Percentiles rank a stretch among this genome's conserved stretches.
phyloP scores from a whole-genome alignment of 2,329 filamentous ascomycete species.

The Epichloe elymi region DNA sequence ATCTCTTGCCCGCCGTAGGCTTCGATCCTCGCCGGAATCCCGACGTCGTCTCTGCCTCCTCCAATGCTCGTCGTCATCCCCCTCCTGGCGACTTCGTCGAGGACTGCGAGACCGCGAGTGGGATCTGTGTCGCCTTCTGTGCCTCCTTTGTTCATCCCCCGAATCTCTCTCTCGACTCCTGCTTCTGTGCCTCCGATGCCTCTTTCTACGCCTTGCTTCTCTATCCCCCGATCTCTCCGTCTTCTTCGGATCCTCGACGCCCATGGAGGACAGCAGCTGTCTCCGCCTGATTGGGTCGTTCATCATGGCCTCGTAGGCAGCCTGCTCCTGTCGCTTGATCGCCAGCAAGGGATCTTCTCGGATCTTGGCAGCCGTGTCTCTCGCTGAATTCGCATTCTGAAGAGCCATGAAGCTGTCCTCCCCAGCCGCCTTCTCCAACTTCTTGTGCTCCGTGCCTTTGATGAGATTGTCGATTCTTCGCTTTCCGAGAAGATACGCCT shows the following conservation, averaged over 20 bases:
- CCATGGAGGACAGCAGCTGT: constrained; percentile 53
- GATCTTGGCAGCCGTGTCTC: constrained; percentile 77
- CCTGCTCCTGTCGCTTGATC: constrained; percentile 86
- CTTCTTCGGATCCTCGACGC: constrained; percentile 36
- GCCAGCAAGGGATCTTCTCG: constrained; percentile 82
- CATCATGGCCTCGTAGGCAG: constrained; percentile 68
- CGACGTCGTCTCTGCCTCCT: constrained; percentile 11
- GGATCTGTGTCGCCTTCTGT: constrained; percentile 31
- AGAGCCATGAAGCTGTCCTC: constrained; percentile 47
- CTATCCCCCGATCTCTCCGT: constrained; percentile 22
- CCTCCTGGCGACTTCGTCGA: constrained; percentile 15
- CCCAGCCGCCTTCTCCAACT: constrained; percentile 61
- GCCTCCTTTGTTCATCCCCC: background rate
- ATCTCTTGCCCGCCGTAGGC: constrained; percentile 9
- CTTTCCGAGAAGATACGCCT: constrained; percentile 87
- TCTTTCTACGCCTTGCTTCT: constrained; percentile 16
- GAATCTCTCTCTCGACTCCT: constrained; percentile 5
- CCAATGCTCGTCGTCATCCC: constrained; percentile 7
- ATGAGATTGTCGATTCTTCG: constrained; percentile 74
- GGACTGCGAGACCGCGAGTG: constrained; percentile 33
- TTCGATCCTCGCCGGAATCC: constrained; percentile 12
- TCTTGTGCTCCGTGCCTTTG: constrained; percentile 67
- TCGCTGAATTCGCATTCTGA: constrained; percentile 56
- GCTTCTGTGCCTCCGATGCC: constrained; percentile 4
- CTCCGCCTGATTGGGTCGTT: constrained; percentile 57